Evolutionary conservation across 2,329 filamentous ascomycete species (phyloP), one percentile per base, ranked within the genome.

Genomic region (Aspergillus intermedius): DNA sequence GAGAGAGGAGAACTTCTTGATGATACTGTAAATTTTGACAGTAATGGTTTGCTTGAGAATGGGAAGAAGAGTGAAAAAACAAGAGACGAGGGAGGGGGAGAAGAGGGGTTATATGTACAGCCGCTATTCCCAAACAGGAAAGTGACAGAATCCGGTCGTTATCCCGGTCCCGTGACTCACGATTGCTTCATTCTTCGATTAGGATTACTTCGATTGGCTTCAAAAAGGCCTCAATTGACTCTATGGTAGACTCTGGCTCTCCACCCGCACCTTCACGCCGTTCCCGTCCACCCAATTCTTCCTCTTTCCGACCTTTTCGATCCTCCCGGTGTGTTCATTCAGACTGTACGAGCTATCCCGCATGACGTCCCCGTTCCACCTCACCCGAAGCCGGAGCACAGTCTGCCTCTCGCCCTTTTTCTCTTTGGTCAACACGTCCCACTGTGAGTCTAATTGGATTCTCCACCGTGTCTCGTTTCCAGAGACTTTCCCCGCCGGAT

Each of bases 281-380:
- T 67, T 67, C 13, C 66, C 70, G 12, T 72, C 66, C 25, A 71
- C 64, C 74, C 78, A 82, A 49, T 78, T 73, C 69, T 82, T 83
- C 64, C 73, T 77, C 70, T 83, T 83, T 0, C 80, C 80, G 5
- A 76, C 68, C 64, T 81, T 82, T 53, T 77, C 72, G 30, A 60
- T 70, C 61, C 37, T 67, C 57, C 19, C 72, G 55, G 53, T 71
- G 2, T 67, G 67, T 35, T 74, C 69, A 30, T 65, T 68, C 13
- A 77, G 61, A 60, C 22, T 62, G 53, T 4, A 59, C 58, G 30
- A 43, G 22, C 13, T 66, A 60, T 3, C 66, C 66, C 44, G 71
- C 67, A 6, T 65, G 55, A 12, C 37, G 15, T 70, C 62, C 3
- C 62, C 57, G 50, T 70, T 68, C 49, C 78, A 67, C 6, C 62